phyloP scores from a whole-genome alignment of 2,329 filamentous ascomycete species.

The Ascochyta lentis region DNA sequence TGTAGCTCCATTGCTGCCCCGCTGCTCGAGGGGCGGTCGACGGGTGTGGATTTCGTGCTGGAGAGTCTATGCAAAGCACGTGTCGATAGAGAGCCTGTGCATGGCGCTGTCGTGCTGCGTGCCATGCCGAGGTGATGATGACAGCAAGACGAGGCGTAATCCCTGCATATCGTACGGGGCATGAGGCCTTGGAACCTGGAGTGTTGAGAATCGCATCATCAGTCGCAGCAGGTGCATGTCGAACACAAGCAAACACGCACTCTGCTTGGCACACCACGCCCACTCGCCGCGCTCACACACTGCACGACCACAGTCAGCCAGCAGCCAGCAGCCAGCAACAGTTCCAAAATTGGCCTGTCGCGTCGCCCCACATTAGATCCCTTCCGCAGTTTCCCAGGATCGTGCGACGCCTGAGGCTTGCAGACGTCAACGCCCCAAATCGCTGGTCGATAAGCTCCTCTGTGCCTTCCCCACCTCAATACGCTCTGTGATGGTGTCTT shows the following conservation, averaged over 20 bases:
- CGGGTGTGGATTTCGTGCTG: background rate
- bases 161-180: conserved; percentile 10
- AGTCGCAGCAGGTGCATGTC: conserved; percentile 7
- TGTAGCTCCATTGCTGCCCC: conserved; percentile 4
- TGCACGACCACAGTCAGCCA: conserved; percentile 3
- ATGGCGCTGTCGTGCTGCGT: background rate
- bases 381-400: conserved; percentile 12
- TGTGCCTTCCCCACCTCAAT: conserved; percentile 2
- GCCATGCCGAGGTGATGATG: background rate
- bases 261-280: background rate
- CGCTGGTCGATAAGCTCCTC: conserved; percentile 4
- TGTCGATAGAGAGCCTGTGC: background rate
- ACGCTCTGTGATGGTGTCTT: conserved; percentile 33
- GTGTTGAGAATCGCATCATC: conserved; percentile 14
- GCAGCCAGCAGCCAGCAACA: background rate
- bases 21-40: background rate
- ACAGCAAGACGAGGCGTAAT: conserved; percentile 1
- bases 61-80: background rate
- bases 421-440: conserved; percentile 9
- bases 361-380: conserved; percentile 10
- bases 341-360: conserved; percentile 1
- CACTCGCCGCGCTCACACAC: background rate
- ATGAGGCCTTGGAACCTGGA: conserved; percentile 15
- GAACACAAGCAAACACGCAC: conserved; percentile 1
- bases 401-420: conserved; percentile 18